Evolutionary conservation across 1,139 yeast species (phyloP), one percentile per base, ranked within the genome.

Genomic region (Blastobotrys persicus): DNA sequence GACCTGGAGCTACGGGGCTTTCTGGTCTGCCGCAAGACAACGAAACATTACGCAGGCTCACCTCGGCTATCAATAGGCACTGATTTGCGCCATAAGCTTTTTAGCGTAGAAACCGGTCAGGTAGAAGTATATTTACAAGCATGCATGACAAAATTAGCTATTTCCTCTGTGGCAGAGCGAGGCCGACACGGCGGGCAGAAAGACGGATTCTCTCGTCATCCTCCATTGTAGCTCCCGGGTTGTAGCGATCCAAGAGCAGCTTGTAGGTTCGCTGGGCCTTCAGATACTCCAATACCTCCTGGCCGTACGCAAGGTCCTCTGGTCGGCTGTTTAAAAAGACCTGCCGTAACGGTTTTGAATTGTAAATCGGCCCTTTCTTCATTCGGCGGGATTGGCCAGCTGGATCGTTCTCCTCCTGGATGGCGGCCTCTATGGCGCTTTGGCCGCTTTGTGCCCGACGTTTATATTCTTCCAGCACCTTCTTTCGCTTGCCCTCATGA

Each of bases 1-100:
- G 61, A 89, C 97, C 4, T 92, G 98, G 98, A 85, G 95, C 56
- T 88, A 88, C 65, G 81, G 91, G 38, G 79, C 95, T 2, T 79
- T 86, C 49, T 84, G 87, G 83, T 77, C 80, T 57, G 80, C 92
- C 2, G 70, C 78, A 48, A 75, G 87, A 65, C 65, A 61, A 47
- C 57, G 68, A 13, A 44, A 47, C 23, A 45, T 37, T 19, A 50
- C 59, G 6, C 43, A 56, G 18, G 31, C 44, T 18, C 45, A 18
- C 38, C 5, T 31, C 14, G 9, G 28, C 28, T 23, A 5, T 23
- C 28, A 23, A 9, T 23, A 23, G n/a, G n/a, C n/a, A n/a, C n/a
- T n/a, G n/a, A n/a, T n/a, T n/a, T 31, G 4, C 12, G 12, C 34
- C 34, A 31, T 32, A 5, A 32, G 14, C 17, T 13, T 14, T 26